A percentile compares a stretch with the other conserved stretches of the same genome.
phyloP scores from a whole-genome alignment of 495 filamentous ascomycete species.

The Podospora anserina region DNA sequence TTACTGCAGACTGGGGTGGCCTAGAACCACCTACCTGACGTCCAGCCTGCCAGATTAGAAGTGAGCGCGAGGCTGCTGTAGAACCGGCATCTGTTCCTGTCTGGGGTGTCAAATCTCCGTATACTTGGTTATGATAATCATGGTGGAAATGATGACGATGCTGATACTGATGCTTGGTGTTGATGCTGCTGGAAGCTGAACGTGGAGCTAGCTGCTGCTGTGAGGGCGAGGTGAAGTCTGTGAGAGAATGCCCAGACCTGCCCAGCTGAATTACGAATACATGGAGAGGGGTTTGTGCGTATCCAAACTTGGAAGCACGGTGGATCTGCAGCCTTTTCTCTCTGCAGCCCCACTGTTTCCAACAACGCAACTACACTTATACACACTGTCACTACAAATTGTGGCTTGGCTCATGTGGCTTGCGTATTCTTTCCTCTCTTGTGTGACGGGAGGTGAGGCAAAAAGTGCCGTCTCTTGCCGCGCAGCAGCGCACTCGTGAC shows the following conservation, averaged over 20 bases:
- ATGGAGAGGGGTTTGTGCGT: background rate
- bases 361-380: background rate
- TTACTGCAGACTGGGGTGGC: constrained; percentile 2
- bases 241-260: background rate
- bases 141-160: constrained; percentile 3
- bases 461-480: constrained; percentile 19
- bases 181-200: background rate
- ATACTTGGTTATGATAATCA: background rate
- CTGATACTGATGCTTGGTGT: background rate
- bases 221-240: background rate
- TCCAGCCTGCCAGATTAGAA: constrained; percentile 1
- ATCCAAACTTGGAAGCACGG: no score
- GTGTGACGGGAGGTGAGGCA: background rate
- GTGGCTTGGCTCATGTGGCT: constrained; percentile 7
- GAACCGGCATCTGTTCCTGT: constrained; percentile 3
- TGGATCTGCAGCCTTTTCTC: no score
- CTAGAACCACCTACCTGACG: constrained; percentile 10
- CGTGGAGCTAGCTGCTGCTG: background rate
- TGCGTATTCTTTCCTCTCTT: background rate
- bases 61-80: constrained; percentile 8
- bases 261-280: background rate
- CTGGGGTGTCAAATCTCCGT: constrained; percentile 12
- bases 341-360: background rate
- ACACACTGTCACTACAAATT: background rate
- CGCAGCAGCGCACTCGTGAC: constrained; percentile 6